Conservation (phyloP, 2,329 filamentous ascomycete genomes). For the Exophiala oligosperma region DNA sequence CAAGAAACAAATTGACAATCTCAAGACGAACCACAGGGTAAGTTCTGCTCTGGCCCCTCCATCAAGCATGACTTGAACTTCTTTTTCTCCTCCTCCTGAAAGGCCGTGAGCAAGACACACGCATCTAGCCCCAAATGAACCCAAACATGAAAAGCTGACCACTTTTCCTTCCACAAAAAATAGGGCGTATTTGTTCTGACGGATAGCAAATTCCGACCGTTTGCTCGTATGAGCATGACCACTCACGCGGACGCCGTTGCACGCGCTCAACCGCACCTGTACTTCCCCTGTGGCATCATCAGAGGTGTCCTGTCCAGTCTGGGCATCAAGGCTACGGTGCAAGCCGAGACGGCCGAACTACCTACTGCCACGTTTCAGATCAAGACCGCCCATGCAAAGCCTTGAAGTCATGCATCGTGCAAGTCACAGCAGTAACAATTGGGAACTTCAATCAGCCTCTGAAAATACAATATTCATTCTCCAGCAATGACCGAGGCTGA, state of each 20-base stretch:
- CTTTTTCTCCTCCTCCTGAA: too few relatives aligned
- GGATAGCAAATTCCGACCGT: conserved; percentile 85
- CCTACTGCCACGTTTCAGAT: conserved; percentile 94
- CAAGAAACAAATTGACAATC: conserved; percentile 95
- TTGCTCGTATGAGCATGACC: conserved; percentile 86
- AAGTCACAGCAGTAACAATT: not conserved
- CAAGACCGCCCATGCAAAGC: conserved; percentile 58
- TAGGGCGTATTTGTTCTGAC: conserved; percentile 94
- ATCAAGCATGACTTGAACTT: too few relatives aligned
- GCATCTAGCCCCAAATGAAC: not conserved
- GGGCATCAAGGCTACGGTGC: conserved; percentile 86
- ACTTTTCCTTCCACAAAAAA: not conserved
- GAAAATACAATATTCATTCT: not conserved
- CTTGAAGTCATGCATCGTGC: not conserved
- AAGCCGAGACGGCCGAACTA: conserved; percentile 84
- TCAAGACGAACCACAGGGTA: conserved; percentile 95
- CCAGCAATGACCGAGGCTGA: not conserved
- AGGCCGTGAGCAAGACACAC: too few relatives aligned
- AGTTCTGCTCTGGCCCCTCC: conserved; percentile 22
- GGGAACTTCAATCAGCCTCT: not conserved
- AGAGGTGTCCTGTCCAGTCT: conserved; percentile 88
- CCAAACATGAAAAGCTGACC: not conserved
- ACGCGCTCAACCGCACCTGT: conserved; percentile 75
- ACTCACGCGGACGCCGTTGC: conserved; percentile 69
- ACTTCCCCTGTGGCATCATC: conserved; percentile 92